Evolutionary conservation across 495 filamentous ascomycete species (phyloP).

Genomic region (Clavariopsis aquatica): DNA sequence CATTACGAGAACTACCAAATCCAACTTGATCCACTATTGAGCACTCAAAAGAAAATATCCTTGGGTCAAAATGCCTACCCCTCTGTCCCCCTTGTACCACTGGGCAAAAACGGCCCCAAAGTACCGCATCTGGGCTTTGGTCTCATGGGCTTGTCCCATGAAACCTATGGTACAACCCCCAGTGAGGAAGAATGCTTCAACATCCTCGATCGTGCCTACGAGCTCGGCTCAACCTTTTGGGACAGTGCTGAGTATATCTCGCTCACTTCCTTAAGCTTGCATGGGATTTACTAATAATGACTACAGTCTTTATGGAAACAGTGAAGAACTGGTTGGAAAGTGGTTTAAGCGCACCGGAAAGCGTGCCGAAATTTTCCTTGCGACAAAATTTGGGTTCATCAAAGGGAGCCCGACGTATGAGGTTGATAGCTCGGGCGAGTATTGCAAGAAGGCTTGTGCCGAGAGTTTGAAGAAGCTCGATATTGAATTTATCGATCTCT

Average conservation of each 20-base stretch:
- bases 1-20: not conserved
- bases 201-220: slow-evolving; percentile 56
- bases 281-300: slow-evolving; percentile 10
- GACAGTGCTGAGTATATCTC: slow-evolving; percentile 56
- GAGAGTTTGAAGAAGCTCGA: slow-evolving; percentile 50
- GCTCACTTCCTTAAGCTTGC: too few species aligned
- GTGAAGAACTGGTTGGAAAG: slow-evolving; percentile 57
- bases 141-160: slow-evolving; percentile 52
- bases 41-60: too few species aligned
- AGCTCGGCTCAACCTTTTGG: slow-evolving; percentile 61
- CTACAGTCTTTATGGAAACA: slow-evolving; percentile 47
- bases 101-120: slow-evolving; percentile 56
- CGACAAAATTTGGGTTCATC: slow-evolving; percentile 58
- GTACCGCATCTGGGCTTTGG: slow-evolving; percentile 58
- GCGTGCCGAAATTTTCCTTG: slow-evolving; percentile 57
- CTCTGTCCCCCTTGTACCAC: slow-evolving; percentile 15
- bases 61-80: slow-evolving; percentile 13
- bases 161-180: slow-evolving; percentile 46
- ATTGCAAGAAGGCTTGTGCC: slow-evolving; percentile 50
- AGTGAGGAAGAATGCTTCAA: slow-evolving; percentile 53
- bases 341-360: slow-evolving; percentile 60
- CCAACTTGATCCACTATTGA: not conserved
- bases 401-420: slow-evolving; percentile 35
- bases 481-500: slow-evolving; percentile 52
- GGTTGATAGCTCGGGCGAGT: slow-evolving; percentile 49